Evolutionary conservation across 2,329 filamentous ascomycete genomes (phyloP), one percentile per base, ranked within the genome.

Genomic region (Dactylellina sp.): DNA sequence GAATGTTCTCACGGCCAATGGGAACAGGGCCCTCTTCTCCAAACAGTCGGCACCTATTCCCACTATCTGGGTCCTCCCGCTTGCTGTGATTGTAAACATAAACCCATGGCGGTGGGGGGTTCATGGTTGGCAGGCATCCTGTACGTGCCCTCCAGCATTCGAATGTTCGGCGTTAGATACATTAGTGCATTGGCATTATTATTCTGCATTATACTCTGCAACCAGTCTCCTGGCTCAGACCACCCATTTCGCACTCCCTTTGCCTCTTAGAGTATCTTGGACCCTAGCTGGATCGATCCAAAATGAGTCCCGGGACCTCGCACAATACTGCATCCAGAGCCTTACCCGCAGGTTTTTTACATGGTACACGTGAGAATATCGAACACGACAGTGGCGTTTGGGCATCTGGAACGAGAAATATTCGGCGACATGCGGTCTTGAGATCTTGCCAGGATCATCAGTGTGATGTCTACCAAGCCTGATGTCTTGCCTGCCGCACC

Each of bases 361-460:
- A 14, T 4, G 16, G 39, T 42, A 18, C 12, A 42, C 16, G 39
- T 42, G 16, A n/a, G 39, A 37, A 14, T 42, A 18, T n/a, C 39
- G 14, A 42, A 14, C 35, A 42, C 4, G 4, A 6, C 9, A 32
- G 16, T 24, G 20, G 44, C 20, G 7, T 47, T 18, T 47, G 16
- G 47, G 14, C 28, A 14, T 53, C 28, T 7, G 49, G 16, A 37
- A 37, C 25, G 32, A 49, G 37, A 39, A 65, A 28, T 40, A 24
- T 65, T 65, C 61, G 61, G 61, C 61, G 61, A 65, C 22, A 16
- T 65, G 61, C 61, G 50, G 50, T 39, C 60, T 64, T 65, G 61
- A 40, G 50, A 39, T 49, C 60, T 55, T 64, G 60, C 46, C 60
- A 25, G 25, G 28, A 14, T 20, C 28, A 32, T 9, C 4, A 32